phyloP scores from a whole-genome alignment of 2,329 filamentous ascomycete species.

The Colletotrichum sidae region DNA sequence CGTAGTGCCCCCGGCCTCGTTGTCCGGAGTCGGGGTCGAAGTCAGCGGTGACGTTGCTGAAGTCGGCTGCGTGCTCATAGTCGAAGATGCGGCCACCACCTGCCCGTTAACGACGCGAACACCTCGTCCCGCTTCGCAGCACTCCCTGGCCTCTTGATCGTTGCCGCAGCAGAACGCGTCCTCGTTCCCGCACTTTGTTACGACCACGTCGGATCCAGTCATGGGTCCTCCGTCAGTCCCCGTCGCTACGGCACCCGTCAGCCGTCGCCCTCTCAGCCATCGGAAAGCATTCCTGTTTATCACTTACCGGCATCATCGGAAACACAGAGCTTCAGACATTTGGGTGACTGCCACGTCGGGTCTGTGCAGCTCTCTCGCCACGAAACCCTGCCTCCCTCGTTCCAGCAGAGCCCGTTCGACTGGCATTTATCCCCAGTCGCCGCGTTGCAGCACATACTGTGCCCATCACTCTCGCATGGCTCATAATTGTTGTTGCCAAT shows the following conservation, averaged over 20 bases:
- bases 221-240: not conserved
- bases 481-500: slow-evolving; percentile 10
- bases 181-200: not conserved
- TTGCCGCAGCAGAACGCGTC: slow-evolving; percentile 8
- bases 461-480: slow-evolving; percentile 5
- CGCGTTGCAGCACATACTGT: slow-evolving; percentile 28
- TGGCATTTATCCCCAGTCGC: slow-evolving; percentile 8
- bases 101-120: not conserved
- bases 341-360: slow-evolving; percentile 39
- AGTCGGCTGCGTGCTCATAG: not conserved
- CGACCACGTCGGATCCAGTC: not conserved
- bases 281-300: too few relatives aligned
- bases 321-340: slow-evolving; percentile 39
- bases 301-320: not conserved
- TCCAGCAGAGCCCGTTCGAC: slow-evolving; percentile 10
- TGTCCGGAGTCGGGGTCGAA: not conserved
- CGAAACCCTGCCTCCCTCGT: slow-evolving; percentile 29
- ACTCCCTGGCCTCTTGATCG: not conserved
- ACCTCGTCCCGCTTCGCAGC: not conserved
- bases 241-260: not conserved
- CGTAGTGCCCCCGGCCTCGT: not conserved
- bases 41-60: not conserved
- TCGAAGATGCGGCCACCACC: not conserved
- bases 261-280: not conserved
- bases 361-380: slow-evolving; percentile 35